Base-by-base conservation (phyloP, 1,284 basidiomycete genomes). In the Rhodotorula sp. region DNA sequence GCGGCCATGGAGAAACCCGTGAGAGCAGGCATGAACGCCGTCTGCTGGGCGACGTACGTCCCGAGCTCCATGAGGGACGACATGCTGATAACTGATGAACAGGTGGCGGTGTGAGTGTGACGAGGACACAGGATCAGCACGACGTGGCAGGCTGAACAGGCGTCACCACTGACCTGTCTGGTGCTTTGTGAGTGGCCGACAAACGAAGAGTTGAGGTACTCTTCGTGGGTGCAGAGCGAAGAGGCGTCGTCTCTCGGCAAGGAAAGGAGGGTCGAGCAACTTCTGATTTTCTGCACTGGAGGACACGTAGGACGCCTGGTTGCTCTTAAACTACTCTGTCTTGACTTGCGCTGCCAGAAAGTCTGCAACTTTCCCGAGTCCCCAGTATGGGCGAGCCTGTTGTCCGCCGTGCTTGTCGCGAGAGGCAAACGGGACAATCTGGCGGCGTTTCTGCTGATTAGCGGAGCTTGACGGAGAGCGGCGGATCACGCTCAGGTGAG, bases 1-100 rank as follows among this genome's bases (percentile, higher is more conserved):
- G 67, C 47, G 8, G 55, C 71, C 51, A 70, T 48, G 7, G 39
- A n/a, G 64, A 62, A 67, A 17, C 54, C 67, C 17, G 69, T 6
- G 39, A 70, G 59, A 24, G 47, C 64, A 1, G 71, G 71, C 1
- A 72, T 11, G 36, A 69, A 27, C 1, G 55, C 64, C 2, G 63
- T 59, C 24, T 48, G 29, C 29, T 47, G 19, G 11, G 34, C 55
- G 9, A 53, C 52, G 46, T 36, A 56, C 13, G 30, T 55, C 4
- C 57, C 60, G 51, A 66, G 36, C 6, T 63, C 46, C 29, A 51
- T n/a, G 24, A 64, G 20, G 10, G 49, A 22, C 8, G 27, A 19
- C 58, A 57, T 39, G 10, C 11, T 39, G 58, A 24, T n/a, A 11
- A 51, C 17, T 58, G 44, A 49, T n/a, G 36, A 11, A 22, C 17